Evolutionary conservation across 2,329 filamentous ascomycete genomes (phyloP).

Genomic region (Colletotrichum acutatum): DNA sequence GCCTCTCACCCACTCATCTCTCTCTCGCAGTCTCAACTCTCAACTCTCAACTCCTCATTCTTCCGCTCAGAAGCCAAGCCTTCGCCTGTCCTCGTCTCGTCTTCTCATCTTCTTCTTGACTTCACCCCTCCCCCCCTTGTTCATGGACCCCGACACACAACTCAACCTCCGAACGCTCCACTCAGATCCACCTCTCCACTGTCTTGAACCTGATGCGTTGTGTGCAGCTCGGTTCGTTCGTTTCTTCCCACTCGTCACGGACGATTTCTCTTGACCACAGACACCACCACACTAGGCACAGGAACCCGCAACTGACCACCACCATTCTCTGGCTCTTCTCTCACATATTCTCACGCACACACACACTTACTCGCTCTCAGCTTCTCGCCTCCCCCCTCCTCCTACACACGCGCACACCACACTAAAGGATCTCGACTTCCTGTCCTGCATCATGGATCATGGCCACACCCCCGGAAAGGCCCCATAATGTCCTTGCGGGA

Average conservation of each 20-base stretch:
- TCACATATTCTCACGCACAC: not conserved
- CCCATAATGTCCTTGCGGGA: constrained; percentile 29
- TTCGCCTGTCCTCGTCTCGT: not conserved
- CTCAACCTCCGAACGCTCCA: constrained; percentile 28
- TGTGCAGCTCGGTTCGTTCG: constrained; percentile 22
- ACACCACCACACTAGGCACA: constrained; percentile 12
- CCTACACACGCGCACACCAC: not conserved
- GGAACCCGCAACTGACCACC: constrained; percentile 6
- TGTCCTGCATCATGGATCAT: constrained; percentile 18
- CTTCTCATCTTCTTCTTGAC: not conserved
- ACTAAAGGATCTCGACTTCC: not conserved
- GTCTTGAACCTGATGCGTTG: constrained; percentile 19
- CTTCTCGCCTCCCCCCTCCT: not conserved
- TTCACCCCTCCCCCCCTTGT: not conserved
- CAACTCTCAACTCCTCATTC: not conserved
- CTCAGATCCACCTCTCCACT: constrained; percentile 13
- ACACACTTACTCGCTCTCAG: constrained; percentile 6
- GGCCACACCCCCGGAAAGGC: not conserved
- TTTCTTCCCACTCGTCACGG: constrained; percentile 21
- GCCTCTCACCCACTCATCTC: not conserved
- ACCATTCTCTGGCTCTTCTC: not conserved
- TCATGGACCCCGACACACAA: constrained; percentile 20
- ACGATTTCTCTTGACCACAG: constrained; percentile 13
- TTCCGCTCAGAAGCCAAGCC: not conserved
- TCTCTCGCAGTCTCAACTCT: not conserved